A percentile compares a stretch with the other conserved stretches of the same genome.
Conservation (phyloP, 495 filamentous ascomycete genomes). For the Talaromyces trachyspermus region DNA sequence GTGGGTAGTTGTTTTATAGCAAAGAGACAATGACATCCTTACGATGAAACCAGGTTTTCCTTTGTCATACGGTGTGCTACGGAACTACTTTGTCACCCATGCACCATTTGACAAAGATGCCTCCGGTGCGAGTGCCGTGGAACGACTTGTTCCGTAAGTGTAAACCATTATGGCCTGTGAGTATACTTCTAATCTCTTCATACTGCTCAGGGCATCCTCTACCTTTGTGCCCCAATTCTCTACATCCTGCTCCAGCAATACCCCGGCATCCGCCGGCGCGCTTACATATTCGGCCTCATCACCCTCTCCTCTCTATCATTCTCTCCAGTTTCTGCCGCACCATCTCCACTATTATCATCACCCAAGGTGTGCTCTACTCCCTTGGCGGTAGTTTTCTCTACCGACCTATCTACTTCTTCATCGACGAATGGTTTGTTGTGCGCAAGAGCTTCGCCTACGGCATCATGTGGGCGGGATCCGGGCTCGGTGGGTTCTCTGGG, state of each 20-base stretch:
- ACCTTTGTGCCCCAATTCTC: too few relatives aligned
- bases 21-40: background rate
- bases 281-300: too few relatives aligned
- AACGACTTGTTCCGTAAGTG: slow-evolving; percentile 38
- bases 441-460: slow-evolving; percentile 44
- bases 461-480: slow-evolving; percentile 42
- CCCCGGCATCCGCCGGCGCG: slow-evolving; percentile 16
- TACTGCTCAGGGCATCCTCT: slow-evolving; percentile 35
- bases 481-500: slow-evolving; percentile 34
- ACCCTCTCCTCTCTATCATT: slow-evolving; percentile 28
- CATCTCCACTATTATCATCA: slow-evolving; percentile 38
- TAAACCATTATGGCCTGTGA: background rate
- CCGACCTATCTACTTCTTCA: slow-evolving; percentile 37
- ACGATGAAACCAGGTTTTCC: slow-evolving; percentile 47
- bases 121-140: slow-evolving; percentile 33
- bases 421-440: slow-evolving; percentile 49
- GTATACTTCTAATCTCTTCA: background rate
- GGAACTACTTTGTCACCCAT: slow-evolving; percentile 48
- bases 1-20: slow-evolving; percentile 23
- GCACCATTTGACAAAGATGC: slow-evolving; percentile 35
- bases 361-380: slow-evolving; percentile 45
- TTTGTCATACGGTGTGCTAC: slow-evolving; percentile 55
- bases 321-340: slow-evolving; percentile 37
- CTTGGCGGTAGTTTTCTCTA: slow-evolving; percentile 40
- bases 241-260: slow-evolving; percentile 48